A percentile compares a stretch with the other conserved stretches of the same genome.
phyloP scores from a whole-genome alignment of 1,139 yeast species.

The Pichia sp. region DNA sequence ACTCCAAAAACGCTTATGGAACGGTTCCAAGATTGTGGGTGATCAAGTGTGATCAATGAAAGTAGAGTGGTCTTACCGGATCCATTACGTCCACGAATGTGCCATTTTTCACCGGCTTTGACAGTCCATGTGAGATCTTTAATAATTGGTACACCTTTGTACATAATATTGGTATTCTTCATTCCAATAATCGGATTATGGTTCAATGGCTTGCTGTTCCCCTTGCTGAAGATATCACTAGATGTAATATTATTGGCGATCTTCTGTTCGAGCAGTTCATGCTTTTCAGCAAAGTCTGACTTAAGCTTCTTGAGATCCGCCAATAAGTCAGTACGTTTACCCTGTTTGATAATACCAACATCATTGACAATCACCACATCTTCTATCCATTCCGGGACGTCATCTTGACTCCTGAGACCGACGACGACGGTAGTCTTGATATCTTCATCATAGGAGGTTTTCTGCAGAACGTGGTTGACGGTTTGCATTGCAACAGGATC shows the following conservation, averaged over 20 bases:
- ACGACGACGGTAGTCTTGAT: constrained; percentile 42
- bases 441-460: constrained; percentile 20
- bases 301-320: constrained; percentile 22
- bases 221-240: not conserved
- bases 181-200: constrained; percentile 43
- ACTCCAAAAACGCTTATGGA: constrained; percentile 58
- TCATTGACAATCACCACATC: constrained; percentile 57
- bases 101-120: constrained; percentile 74
- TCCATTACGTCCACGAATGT: constrained; percentile 84
- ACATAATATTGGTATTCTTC: constrained; percentile 55
- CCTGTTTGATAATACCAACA: constrained; percentile 45
- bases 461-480: constrained; percentile 46
- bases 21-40: constrained; percentile 91
- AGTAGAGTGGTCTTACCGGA: constrained; percentile 87
- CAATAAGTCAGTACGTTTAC: constrained; percentile 33
- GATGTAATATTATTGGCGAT: constrained; percentile 15
- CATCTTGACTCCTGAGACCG: constrained; percentile 74
- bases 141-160: constrained; percentile 56
- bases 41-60: constrained; percentile 84
- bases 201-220: not conserved
- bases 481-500: constrained; percentile 66
- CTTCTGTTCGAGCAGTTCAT: constrained; percentile 19
- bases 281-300: constrained; percentile 22
- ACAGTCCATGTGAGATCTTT: constrained; percentile 60
- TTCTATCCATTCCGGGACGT: constrained; percentile 71